These are phyloP conservation scores for Actinomortierella wolfii DNA, from an alignment of 371 early-diverging fungal species.

Conservation along the genomic window DNA sequence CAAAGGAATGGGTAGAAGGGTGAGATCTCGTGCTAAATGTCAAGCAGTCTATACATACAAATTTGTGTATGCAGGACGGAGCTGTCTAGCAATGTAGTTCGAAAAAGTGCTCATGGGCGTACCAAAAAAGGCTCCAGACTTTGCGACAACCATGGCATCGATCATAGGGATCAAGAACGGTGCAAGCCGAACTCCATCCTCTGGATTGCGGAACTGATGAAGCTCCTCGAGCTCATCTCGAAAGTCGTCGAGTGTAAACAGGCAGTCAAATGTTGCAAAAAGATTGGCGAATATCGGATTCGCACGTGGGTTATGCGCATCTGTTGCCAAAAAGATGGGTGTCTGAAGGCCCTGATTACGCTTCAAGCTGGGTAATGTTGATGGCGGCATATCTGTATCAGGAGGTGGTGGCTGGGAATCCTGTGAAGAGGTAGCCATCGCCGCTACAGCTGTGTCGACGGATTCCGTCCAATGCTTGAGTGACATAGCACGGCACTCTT, in stretches of 20 bases:
- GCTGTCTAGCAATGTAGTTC: conserved; percentile 36
- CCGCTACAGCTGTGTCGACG: conserved; percentile 12
- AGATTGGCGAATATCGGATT: conserved; percentile 61
- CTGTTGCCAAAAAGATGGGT: conserved; percentile 64
- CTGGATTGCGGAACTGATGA: conserved; percentile 50
- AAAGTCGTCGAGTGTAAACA: conserved; percentile 63
- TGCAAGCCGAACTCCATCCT: conserved; percentile 55
- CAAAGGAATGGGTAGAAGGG: no score
- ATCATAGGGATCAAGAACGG: conserved; percentile 66
- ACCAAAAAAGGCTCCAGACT: conserved; percentile 61
- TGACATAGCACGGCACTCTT: conserved; percentile 28
- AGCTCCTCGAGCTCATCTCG: conserved; percentile 49
- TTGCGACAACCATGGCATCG: conserved; percentile 68
- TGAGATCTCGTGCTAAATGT: no score
- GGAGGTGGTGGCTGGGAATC: no score
- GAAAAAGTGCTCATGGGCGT: conserved; percentile 67
- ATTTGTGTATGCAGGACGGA: conserved; percentile 39
- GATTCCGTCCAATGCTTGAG: conserved; percentile 14
- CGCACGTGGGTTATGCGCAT: conserved; percentile 54
- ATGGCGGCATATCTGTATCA: no score
- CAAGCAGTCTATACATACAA: no score
- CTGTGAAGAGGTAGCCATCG: conserved; percentile 1
- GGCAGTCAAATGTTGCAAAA: conserved; percentile 59
- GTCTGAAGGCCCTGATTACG: conserved; percentile 31
- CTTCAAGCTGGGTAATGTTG: background rate